Evolutionary conservation across 176 grass and related monocot species (phyloP).

Genomic region (Elaeis guineensis): DNA sequence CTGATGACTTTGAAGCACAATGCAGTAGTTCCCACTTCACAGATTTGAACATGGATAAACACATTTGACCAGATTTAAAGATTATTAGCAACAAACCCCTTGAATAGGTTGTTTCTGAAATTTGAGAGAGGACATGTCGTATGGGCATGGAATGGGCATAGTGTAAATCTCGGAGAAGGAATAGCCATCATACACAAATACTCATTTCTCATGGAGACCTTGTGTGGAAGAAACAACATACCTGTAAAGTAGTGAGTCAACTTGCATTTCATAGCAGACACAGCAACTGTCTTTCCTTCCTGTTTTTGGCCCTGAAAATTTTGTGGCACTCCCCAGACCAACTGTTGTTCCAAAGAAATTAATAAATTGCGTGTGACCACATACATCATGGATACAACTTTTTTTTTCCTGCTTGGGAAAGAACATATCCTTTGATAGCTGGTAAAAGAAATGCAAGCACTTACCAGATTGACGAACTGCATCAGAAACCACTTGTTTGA

Average conservation of each 20-base stretch:
- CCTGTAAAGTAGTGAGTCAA: conserved; percentile 93
- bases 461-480: conserved; percentile 73
- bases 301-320: conserved; percentile 18
- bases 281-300: conserved; percentile 46
- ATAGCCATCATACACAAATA: too few species aligned
- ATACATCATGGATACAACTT: too few species aligned
- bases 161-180: too few species aligned
- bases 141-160: too few species aligned
- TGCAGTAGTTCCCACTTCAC: too few species aligned
- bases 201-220: too few species aligned
- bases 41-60: too few species aligned
- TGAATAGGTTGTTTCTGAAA: not conserved
- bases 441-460: not conserved
- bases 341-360: conserved; percentile 16
- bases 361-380: too few species aligned
- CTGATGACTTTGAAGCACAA: not conserved
- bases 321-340: conserved; percentile 33
- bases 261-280: conserved; percentile 58
- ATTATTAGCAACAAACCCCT: not conserved
- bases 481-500: conserved; percentile 72
- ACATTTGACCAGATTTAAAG: too few species aligned
- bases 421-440: too few species aligned
- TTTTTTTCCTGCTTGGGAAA: too few species aligned
- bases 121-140: too few species aligned
- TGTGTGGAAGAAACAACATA: conserved; percentile 11